phyloP scores from a whole-genome alignment of 495 filamentous ascomycete species.

The Aspergillus leporis region DNA sequence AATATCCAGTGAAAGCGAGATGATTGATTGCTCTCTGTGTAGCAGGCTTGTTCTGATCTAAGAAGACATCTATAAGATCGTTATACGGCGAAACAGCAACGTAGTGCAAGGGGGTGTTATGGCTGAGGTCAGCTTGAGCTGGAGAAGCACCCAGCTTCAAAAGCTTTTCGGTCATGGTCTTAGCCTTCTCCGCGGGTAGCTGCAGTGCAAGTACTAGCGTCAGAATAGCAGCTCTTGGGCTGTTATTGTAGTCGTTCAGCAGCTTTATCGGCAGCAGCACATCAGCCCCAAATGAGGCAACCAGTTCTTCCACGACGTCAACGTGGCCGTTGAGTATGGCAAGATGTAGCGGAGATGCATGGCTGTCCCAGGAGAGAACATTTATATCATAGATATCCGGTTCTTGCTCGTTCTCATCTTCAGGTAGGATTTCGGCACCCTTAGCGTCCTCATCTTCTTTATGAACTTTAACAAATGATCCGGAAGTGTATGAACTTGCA shows the following conservation, averaged over 20 bases:
- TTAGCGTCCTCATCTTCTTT: constrained; percentile 29
- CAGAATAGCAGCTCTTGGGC: constrained; percentile 57
- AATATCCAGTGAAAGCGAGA: constrained; percentile 28
- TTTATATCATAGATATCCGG: constrained; percentile 81
- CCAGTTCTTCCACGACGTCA: constrained; percentile 65
- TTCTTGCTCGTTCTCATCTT: constrained; percentile 60
- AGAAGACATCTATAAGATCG: constrained; percentile 58
- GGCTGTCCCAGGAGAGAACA: constrained; percentile 71
- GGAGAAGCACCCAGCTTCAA: constrained; percentile 70
- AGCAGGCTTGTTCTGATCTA: constrained; percentile 60
- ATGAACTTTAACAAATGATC: constrained; percentile 68
- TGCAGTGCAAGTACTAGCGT: constrained; percentile 61
- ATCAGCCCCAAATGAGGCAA: constrained; percentile 73
- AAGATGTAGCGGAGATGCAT: constrained; percentile 69
- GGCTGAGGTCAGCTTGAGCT: constrained; percentile 65
- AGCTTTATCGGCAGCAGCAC: constrained; percentile 68
- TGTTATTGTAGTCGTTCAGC: constrained; percentile 41
- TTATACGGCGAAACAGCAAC: constrained; percentile 39
- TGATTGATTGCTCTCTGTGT: constrained; percentile 65
- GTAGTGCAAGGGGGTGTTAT: constrained; percentile 63
- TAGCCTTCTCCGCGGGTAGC: constrained; percentile 56
- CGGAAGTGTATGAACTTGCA: constrained; percentile 46
- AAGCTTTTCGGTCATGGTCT: constrained; percentile 59
- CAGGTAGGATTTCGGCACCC: constrained; percentile 28
- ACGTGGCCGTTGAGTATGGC: constrained; percentile 72